Evolutionary conservation across 1,139 yeast species (phyloP).

Genomic region (Hyphopichia fennica): DNA sequence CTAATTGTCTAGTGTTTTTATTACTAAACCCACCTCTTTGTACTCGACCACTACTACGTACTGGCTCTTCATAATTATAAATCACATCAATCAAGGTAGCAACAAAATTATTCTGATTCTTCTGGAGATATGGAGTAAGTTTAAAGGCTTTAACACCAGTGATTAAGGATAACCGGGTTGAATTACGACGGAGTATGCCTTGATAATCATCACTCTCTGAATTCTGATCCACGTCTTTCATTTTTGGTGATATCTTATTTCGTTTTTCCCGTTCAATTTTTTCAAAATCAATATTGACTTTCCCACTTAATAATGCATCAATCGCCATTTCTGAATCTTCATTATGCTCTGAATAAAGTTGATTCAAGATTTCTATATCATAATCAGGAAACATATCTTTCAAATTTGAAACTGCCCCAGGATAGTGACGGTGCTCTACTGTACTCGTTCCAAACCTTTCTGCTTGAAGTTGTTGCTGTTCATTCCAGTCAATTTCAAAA

Average conservation of each 20-base stretch:
- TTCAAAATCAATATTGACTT: not conserved
- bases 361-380: slow-evolving; percentile 14
- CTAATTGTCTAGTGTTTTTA: not conserved
- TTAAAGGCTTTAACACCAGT: not conserved
- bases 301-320: slow-evolving; percentile 1
- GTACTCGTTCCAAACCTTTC: not conserved
- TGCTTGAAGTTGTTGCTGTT: slow-evolving; percentile 1
- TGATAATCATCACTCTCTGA: slow-evolving; percentile 1
- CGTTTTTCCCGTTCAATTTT: not conserved
- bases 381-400: slow-evolving; percentile 25
- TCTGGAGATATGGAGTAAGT: slow-evolving; percentile 4
- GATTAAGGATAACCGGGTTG: not conserved
- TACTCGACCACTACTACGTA: not conserved
- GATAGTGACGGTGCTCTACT: slow-evolving; percentile 2
- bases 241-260: not conserved
- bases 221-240: not conserved
- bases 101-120: slow-evolving; percentile 17
- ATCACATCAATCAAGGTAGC: slow-evolving; percentile 31
- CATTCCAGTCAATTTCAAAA: not conserved
- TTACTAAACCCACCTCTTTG: slow-evolving; percentile 2
- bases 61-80: slow-evolving; percentile 7
- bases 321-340: slow-evolving; percentile 17
- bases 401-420: slow-evolving; percentile 12
- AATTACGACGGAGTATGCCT: not conserved
- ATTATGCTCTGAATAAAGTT: slow-evolving; percentile 14